These are phyloP conservation scores for Blepharisma japonicum DNA, from an alignment of 73 alveolate genomes.

Conservation along the genomic window DNA sequence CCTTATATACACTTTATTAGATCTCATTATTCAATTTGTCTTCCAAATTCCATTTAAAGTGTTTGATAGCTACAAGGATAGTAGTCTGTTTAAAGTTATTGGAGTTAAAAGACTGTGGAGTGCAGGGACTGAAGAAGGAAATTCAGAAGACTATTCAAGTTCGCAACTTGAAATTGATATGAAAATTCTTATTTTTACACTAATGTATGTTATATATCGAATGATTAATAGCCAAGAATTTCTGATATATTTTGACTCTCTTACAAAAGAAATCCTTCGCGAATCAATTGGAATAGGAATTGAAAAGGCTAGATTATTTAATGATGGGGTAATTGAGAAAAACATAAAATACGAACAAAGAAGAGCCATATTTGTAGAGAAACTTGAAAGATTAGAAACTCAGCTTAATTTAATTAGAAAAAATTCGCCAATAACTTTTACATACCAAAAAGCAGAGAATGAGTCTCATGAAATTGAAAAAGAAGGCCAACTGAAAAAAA, in stretches of 20 bases:
- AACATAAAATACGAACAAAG: background rate
- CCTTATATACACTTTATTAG: background rate
- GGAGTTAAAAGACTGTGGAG: conserved; percentile 23
- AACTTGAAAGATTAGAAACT: background rate
- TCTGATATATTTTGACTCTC: background rate
- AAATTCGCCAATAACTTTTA: too few relatives aligned
- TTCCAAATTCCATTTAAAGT: conserved; percentile 9
- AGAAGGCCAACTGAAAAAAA: too few relatives aligned
- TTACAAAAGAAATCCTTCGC: background rate
- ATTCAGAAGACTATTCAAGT: background rate
- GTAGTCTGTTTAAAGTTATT: conserved; percentile 7
- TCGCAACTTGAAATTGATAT: background rate
- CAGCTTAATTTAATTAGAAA: too few relatives aligned
- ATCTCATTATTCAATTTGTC: background rate
- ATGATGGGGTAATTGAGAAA: background rate
- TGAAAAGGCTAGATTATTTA: background rate
- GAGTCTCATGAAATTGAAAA: too few relatives aligned
- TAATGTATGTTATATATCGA: conserved; percentile 5
- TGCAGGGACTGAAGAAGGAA: background rate
- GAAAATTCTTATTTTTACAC: conserved; percentile 6
- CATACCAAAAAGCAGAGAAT: too few relatives aligned
- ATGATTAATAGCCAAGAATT: conserved; percentile 12
- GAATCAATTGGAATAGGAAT: background rate
- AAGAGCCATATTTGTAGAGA: background rate
- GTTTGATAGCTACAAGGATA: background rate